Conservation (phyloP, 768 basidiomycete species). For the Tylopilus sp. region DNA sequence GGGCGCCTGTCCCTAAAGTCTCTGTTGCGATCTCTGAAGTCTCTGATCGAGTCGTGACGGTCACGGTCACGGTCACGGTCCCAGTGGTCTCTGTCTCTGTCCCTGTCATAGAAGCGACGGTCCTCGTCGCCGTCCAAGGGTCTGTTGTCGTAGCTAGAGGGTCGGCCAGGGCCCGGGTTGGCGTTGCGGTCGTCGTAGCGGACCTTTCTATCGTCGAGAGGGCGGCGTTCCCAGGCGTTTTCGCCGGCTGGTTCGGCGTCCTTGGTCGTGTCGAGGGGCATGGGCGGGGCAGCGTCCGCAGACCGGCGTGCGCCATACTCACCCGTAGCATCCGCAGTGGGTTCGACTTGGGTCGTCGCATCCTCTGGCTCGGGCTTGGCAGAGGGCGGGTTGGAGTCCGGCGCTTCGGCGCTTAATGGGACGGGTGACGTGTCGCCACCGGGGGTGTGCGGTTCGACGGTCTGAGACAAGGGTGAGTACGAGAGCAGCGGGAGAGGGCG, state of each 20-base stretch:
- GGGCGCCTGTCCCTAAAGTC: conserved; percentile 36
- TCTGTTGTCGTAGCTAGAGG: conserved; percentile 10
- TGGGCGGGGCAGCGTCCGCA: conserved; percentile 20
- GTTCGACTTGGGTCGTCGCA: conserved; percentile 2
- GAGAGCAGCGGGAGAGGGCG: conserved; percentile 5
- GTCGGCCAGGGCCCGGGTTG: conserved; percentile 10
- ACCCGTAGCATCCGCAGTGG: conserved; percentile 19
- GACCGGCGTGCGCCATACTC: conserved; percentile 30
- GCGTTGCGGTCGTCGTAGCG: conserved; percentile 26
- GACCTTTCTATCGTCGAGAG: conserved; percentile 30
- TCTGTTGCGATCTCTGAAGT: conserved; percentile 29
- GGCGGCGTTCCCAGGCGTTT: conserved; percentile 26
- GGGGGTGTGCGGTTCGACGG: conserved; percentile 25
- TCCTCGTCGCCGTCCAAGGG: conserved; percentile 24
- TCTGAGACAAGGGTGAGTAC: conserved; percentile 17
- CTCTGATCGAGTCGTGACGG: conserved; percentile 18
- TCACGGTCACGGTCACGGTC: conserved; percentile 38
- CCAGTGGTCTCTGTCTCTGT: conserved; percentile 26
- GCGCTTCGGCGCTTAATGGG: conserved; percentile 18
- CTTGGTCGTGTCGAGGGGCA: conserved; percentile 24
- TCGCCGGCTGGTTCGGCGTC: conserved; percentile 31
- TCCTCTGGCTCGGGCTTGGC: conserved; percentile 13
- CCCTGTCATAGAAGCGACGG: conserved; percentile 33
- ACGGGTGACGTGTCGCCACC: conserved; percentile 24
- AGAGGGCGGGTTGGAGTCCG: conserved; percentile 10